Evolutionary conservation across 768 basidiomycete genomes (phyloP).

Genomic region (Ramaria sp.): DNA sequence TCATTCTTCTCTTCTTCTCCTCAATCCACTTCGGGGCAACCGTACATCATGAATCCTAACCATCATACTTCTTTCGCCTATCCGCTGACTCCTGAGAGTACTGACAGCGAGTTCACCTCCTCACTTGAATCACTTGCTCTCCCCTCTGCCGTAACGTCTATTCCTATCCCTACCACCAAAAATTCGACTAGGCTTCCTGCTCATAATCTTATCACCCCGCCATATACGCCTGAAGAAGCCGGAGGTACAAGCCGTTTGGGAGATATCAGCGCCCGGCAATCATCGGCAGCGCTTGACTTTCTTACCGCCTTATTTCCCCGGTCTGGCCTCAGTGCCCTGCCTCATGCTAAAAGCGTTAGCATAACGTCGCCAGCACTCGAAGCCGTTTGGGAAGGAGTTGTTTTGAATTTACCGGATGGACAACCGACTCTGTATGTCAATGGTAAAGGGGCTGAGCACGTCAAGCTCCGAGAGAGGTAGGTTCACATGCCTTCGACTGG

Average conservation of each 20-base stretch:
- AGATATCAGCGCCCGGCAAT: slow-evolving; percentile 33
- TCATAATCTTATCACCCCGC: slow-evolving; percentile 52
- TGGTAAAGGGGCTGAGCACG: slow-evolving; percentile 69
- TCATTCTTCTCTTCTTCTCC: slow-evolving; percentile 34
- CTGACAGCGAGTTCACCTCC: slow-evolving; percentile 1
- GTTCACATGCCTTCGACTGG: slow-evolving; percentile 8
- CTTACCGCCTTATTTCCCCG: slow-evolving; percentile 71
- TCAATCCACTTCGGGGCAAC: slow-evolving; percentile 3
- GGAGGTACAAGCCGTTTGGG: slow-evolving; percentile 34
- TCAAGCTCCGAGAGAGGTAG: slow-evolving; percentile 78
- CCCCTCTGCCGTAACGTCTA: slow-evolving; percentile 23
- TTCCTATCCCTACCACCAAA: slow-evolving; percentile 27
- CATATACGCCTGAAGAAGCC: slow-evolving; percentile 65
- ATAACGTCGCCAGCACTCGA: slow-evolving; percentile 63
- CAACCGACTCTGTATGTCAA: slow-evolving; percentile 73
- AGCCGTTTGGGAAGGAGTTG: slow-evolving; percentile 64
- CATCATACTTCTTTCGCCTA: slow-evolving; percentile 6
- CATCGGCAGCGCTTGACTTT: slow-evolving; percentile 64
- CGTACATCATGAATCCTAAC: background rate
- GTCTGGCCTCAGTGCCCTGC: slow-evolving; percentile 53
- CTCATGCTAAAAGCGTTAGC: slow-evolving; percentile 64
- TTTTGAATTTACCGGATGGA: slow-evolving; percentile 51
- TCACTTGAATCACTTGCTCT: slow-evolving; percentile 8
- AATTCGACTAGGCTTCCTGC: slow-evolving; percentile 24
- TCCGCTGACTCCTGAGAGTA: slow-evolving; percentile 9